phyloP scores from a whole-genome alignment of 352 stramenopile species.

The Globisporangium spiculum region DNA sequence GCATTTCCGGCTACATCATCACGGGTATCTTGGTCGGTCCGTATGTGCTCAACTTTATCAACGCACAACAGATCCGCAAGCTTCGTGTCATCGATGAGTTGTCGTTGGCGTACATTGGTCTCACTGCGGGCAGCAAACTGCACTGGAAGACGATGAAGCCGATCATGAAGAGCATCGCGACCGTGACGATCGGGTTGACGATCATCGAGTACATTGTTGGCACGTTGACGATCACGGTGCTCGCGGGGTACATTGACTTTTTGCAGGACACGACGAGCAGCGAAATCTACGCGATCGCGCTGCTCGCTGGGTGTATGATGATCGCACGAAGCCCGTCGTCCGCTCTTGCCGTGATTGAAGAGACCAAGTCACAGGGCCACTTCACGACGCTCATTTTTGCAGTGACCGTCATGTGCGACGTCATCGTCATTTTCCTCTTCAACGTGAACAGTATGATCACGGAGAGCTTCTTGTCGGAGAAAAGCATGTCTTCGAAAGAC shows the following conservation, averaged over 20 bases:
- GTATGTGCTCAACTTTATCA: slow-evolving; percentile 59
- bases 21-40: slow-evolving; percentile 65
- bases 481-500: slow-evolving; percentile 37
- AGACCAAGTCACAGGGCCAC: slow-evolving; percentile 57
- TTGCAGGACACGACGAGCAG: slow-evolving; percentile 53
- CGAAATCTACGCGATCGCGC: slow-evolving; percentile 57
- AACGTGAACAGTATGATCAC: slow-evolving; percentile 74
- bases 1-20: slow-evolving; percentile 65
- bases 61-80: slow-evolving; percentile 39
- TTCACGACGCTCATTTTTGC: slow-evolving; percentile 71
- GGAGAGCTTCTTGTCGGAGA: slow-evolving; percentile 55
- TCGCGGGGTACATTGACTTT: slow-evolving; percentile 62
- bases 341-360: slow-evolving; percentile 64
- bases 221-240: slow-evolving; percentile 57
- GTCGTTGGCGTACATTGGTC: slow-evolving; percentile 62
- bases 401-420: slow-evolving; percentile 70
- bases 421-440: slow-evolving; percentile 70
- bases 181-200: slow-evolving; percentile 48
- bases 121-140: slow-evolving; percentile 60
- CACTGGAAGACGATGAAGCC: slow-evolving; percentile 61
- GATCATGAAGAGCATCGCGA: slow-evolving; percentile 57
- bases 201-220: slow-evolving; percentile 62
- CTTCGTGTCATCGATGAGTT: slow-evolving; percentile 63
- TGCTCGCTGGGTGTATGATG: slow-evolving; percentile 71
- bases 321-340: slow-evolving; percentile 65